These are phyloP conservation scores for Chaetoscypha palmicola DNA, from an alignment of 2,329 filamentous ascomycete genomes.

Conservation along the genomic window DNA sequence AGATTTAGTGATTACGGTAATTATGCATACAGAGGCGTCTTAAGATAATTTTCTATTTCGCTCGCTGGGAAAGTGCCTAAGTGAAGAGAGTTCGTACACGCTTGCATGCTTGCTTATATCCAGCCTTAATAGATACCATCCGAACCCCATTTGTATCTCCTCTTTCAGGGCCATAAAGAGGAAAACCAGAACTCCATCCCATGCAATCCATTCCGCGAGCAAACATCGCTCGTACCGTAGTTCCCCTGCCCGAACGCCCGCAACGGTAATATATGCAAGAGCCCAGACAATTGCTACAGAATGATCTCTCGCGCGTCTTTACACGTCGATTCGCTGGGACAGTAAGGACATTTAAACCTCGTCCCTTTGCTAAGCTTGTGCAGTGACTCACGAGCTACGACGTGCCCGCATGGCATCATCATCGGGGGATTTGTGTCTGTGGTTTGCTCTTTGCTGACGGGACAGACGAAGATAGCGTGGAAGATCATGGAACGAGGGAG, in stretches of 20 bases:
- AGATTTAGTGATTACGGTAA: too few species aligned
- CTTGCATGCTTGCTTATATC: too few species aligned
- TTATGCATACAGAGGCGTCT: too few species aligned
- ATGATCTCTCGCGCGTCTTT: conserved; percentile 53
- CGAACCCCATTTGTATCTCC: too few species aligned
- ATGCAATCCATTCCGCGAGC: background rate
- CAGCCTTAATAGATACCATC: too few species aligned
- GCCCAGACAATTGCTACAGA: conserved; percentile 17
- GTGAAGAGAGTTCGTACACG: too few species aligned
- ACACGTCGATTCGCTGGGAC: conserved; percentile 72
- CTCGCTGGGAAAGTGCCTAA: too few species aligned
- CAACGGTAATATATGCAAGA: background rate
- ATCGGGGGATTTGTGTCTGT: conserved; percentile 91
- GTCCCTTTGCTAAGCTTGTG: conserved; percentile 70
- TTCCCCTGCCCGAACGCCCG: background rate
- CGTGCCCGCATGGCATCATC: conserved; percentile 94
- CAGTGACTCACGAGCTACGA: conserved; percentile 79
- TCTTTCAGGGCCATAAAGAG: too few species aligned
- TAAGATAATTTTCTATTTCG: too few species aligned
- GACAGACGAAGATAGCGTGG: conserved; percentile 96
- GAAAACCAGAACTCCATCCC: background rate
- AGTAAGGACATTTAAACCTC: conserved; percentile 94
- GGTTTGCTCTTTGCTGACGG: conserved; percentile 92
- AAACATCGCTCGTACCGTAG: background rate
- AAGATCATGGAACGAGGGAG: conserved; percentile 60